Percentiles rank a stretch among this genome's conserved stretches.
phyloP scores from a whole-genome alignment of 257 asterid species.

The Galeopsis tetrahit region DNA sequence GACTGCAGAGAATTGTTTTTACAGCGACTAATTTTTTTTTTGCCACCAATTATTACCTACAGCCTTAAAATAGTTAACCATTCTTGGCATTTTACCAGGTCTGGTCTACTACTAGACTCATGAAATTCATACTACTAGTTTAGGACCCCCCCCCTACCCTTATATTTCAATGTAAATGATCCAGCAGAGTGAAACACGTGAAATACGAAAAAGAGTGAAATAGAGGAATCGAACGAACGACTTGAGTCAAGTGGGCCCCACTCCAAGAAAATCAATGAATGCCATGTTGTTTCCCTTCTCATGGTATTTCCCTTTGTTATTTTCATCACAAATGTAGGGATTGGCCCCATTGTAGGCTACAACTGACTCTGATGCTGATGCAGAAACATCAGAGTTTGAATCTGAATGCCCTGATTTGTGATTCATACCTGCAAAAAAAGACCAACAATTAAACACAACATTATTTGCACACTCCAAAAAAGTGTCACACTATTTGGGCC shows the following conservation, averaged over 20 bases:
- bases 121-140: no score
- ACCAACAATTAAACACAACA: no score
- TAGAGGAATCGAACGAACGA: neutral
- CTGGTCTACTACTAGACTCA: constrained; percentile 34
- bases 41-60: constrained; percentile 35
- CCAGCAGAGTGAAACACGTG: no score
- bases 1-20: constrained; percentile 21
- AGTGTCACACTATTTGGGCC: no score
- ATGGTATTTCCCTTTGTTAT: constrained; percentile 30
- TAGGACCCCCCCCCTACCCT: no score
- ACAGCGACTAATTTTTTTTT: constrained; percentile 27
- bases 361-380: constrained; percentile 44
- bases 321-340: constrained; percentile 42
- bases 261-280: constrained; percentile 71
- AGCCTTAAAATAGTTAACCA: constrained; percentile 33
- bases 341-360: constrained; percentile 48
- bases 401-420: constrained; percentile 37
- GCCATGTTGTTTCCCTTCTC: constrained; percentile 34
- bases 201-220: no score
- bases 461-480: no score
- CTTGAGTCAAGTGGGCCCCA: constrained; percentile 51
- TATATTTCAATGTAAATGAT: no score
- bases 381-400: constrained; percentile 53
- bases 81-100: constrained; percentile 27
- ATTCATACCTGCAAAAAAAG: constrained; percentile 12